Percentiles rank a stretch among this genome's conserved stretches.
Evolutionary conservation across 352 stramenopile species (phyloP).

Genomic region (Globisporangium nodosum): DNA sequence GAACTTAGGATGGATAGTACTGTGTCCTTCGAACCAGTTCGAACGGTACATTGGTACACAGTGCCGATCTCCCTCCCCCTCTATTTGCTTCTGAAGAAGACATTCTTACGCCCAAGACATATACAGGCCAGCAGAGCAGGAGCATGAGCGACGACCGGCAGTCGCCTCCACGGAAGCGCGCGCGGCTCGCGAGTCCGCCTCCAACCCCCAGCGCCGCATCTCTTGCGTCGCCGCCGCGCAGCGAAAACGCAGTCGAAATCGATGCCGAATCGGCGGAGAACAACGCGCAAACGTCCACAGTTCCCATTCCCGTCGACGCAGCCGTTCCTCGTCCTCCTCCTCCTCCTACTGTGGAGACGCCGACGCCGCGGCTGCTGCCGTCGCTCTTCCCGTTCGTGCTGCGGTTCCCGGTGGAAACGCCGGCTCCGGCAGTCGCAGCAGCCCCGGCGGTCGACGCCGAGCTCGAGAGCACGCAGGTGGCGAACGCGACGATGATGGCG

Average conservation of each 20-base stretch:
- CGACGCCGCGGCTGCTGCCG: background rate
- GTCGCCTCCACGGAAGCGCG: slow-evolving; percentile 29
- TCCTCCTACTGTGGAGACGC: background rate
- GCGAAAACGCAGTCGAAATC: slow-evolving; percentile 7
- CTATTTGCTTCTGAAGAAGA: no score
- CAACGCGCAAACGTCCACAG: background rate
- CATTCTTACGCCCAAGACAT: no score
- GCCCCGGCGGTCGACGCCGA: background rate
- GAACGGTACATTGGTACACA: no score
- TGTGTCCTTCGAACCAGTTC: no score
- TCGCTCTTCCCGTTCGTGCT: slow-evolving; percentile 1
- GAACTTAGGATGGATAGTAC: slow-evolving; percentile 4
- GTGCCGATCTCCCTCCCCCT: no score
- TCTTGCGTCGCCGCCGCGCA: slow-evolving; percentile 9
- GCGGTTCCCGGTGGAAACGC: background rate
- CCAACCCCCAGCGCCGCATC: background rate
- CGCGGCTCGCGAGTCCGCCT: slow-evolving; percentile 16
- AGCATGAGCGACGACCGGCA: slow-evolving; percentile 23
- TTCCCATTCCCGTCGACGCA: background rate
- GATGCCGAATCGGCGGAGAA: background rate
- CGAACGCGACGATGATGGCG: slow-evolving; percentile 13
- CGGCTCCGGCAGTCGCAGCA: background rate
- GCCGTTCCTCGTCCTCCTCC: background rate
- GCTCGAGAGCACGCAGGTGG: slow-evolving; percentile 16
- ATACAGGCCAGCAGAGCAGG: background rate